A percentile compares a stretch with the other conserved stretches of the same genome.
Conservation (phyloP, 495 filamentous ascomycete species). For the Geoglossum glabrum region DNA sequence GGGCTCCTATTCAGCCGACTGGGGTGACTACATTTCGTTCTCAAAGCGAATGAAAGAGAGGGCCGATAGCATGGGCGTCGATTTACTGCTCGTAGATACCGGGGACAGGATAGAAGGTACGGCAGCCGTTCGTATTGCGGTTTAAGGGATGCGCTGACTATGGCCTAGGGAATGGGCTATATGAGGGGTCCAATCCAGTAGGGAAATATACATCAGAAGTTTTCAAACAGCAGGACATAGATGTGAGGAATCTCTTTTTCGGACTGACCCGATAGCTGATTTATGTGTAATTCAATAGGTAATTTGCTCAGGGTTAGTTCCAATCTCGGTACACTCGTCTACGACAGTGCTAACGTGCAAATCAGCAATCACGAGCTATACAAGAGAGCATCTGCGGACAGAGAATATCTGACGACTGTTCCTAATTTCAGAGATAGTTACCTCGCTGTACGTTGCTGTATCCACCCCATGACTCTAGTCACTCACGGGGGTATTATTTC, state of each 20-base stretch:
- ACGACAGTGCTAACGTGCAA: neutral
- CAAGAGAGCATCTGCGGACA: slow-evolving; percentile 48
- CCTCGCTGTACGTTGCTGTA: slow-evolving; percentile 25
- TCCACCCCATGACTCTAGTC: neutral
- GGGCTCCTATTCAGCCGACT: slow-evolving; percentile 81
- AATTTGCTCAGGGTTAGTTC: slow-evolving; percentile 39
- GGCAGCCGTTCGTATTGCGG: neutral
- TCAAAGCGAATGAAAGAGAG: slow-evolving; percentile 56
- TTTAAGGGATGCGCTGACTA: slow-evolving; percentile 14
- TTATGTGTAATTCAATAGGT: neutral
- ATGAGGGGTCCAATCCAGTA: slow-evolving; percentile 73
- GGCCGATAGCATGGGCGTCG: slow-evolving; percentile 56
- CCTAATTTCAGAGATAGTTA: slow-evolving; percentile 60
- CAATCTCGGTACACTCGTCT: neutral
- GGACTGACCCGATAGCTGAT: neutral
- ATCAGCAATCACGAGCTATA: slow-evolving; percentile 83
- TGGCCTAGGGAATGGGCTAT: slow-evolving; percentile 50
- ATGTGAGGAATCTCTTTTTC: slow-evolving; percentile 24
- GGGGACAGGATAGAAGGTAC: slow-evolving; percentile 70
- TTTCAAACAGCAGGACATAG: slow-evolving; percentile 58
- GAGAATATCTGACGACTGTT: slow-evolving; percentile 59
- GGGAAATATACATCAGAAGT: slow-evolving; percentile 78
- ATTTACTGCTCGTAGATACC: slow-evolving; percentile 80
- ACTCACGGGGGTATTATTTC: neutral
- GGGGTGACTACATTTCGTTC: slow-evolving; percentile 96